Evolutionary conservation across 2,329 filamentous ascomycete species (phyloP), one percentile per base, ranked within the genome.

Genomic region (Claviceps sp.): DNA sequence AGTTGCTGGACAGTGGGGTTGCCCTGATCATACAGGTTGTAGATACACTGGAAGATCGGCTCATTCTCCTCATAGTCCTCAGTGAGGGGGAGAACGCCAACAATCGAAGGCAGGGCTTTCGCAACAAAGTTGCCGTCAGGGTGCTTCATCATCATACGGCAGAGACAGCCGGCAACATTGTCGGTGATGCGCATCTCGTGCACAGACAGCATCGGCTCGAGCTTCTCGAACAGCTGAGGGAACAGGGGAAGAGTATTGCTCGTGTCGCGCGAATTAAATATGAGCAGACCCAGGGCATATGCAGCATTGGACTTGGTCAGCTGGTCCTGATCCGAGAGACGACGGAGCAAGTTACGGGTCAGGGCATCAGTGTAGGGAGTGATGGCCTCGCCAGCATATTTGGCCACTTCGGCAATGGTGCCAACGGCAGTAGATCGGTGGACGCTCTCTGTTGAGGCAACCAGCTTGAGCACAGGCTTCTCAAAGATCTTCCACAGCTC

Each of bases 1-100:
- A 88, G 75, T 60, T 79, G 74, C 66, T 83, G 79, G 46, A 90
- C 77, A 2, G 81, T 85, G 13, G 77, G 71, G 68, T 91, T 84
- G 57, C 80, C 77, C 55, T 77, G 72, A 59, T 85, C 78, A 67
- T 89, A 96, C 57, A 97, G 78, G 68, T 86, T 83, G 68, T 87
- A 84, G 62, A 98, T 84, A 80, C 90, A 94, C 66, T 85, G 79
- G 71, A 85, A 98, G 54, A 97, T 83, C 8, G 93, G 89, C 61
- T 88, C 87, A 71, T 98, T 97, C 79, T 97, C 93, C 69, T 96
- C 89, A 61, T 80, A 97, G 67, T 97, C 93, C 65, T 95, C 90
- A 68, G 86, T 87, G 56, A 97, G 76, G 9, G 93, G 93, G 39
- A 97, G 78, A 29, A 90, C 78, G 55, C 79, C 78, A 52, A 94